Conservation (phyloP, 768 basidiomycete species). For the Suillus sp. region DNA sequence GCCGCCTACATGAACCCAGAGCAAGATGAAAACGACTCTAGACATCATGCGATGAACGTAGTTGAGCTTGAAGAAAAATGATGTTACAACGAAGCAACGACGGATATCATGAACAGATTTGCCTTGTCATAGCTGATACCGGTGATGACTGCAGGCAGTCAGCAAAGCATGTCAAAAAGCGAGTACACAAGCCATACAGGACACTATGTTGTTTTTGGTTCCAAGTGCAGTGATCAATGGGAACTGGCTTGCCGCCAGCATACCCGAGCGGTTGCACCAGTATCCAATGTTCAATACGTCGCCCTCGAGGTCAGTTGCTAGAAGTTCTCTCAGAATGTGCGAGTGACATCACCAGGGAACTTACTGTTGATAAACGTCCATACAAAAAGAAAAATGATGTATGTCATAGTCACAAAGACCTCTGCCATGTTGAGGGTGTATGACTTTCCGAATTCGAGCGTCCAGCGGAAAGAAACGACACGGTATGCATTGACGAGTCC, state of each 20-base stretch:
- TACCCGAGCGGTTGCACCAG: slow-evolving; percentile 41
- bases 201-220: slow-evolving; percentile 60
- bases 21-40: slow-evolving; percentile 44
- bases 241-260: slow-evolving; percentile 49
- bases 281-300: slow-evolving; percentile 21
- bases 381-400: slow-evolving; percentile 44
- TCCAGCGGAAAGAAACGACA: slow-evolving; percentile 47
- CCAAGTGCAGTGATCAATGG: slow-evolving; percentile 60
- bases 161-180: background rate
- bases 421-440: slow-evolving; percentile 43
- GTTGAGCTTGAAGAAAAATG: slow-evolving; percentile 28
- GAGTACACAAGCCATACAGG: slow-evolving; percentile 29
- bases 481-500: slow-evolving; percentile 44
- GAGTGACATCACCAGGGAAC: slow-evolving; percentile 18
- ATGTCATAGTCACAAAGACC: slow-evolving; percentile 45
- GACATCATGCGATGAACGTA: slow-evolving; percentile 47
- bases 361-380: slow-evolving; percentile 49
- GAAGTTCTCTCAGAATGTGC: background rate
- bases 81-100: background rate
- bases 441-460: slow-evolving; percentile 44
- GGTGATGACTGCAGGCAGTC: slow-evolving; percentile 43
- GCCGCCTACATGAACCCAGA: slow-evolving; percentile 50
- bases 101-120: slow-evolving; percentile 25
- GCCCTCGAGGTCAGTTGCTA: slow-evolving; percentile 27
- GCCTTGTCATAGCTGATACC: slow-evolving; percentile 53